Base-by-base conservation (phyloP, 176 grass and related monocot genomes). In the Aegilops bicornis region DNA sequence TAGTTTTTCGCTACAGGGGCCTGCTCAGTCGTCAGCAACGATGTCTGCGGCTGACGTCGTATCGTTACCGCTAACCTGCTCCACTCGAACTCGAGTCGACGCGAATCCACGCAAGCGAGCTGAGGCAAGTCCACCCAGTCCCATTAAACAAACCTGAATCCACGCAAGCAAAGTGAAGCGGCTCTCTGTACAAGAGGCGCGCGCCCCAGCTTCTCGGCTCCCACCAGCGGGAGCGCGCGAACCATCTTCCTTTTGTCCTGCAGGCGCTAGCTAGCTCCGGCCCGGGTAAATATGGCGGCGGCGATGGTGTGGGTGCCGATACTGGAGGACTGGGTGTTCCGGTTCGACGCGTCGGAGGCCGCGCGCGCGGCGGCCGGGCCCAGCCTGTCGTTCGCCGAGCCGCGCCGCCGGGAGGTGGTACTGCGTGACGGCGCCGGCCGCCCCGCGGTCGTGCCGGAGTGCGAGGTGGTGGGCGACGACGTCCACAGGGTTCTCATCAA, bases 311-410 rank as follows among this genome's bases (percentile, higher is more conserved):
- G 92, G 77, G 3, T 25, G 72, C 95, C 86, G n/a, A 91, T 95
- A 63, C 86, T 95, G 19, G 93, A 95, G 86, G 88, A 87, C 7
- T 89, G 91, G 11, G 91, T 98, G 60, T 98, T 95, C 87, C 87
- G 95, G 66, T 98, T 93, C 80, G 95, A 98, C 87, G 91, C 83
- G 81, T 93, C 95, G 14, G 89, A 54, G 80, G 60, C 76, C 8
- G 83, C 89, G 62, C 89, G 91, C 27, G 87, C 83, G 10, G 74
- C 64, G 60, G 95, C 91, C 54, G 83, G 79, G 78, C 93, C 89
- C 11, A 95, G 93, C 86, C 80, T 95, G 11, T 95, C 95, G 15
- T 98, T 98, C 79, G 88, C 63, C 32, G 86, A 92, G 79, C 88
- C 89, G 24, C 52, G 60, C 15, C 80, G 83, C 56, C 81, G 95